Base-by-base conservation (phyloP, 1,139 yeast species). In the Arxiozyma slooffiae region DNA sequence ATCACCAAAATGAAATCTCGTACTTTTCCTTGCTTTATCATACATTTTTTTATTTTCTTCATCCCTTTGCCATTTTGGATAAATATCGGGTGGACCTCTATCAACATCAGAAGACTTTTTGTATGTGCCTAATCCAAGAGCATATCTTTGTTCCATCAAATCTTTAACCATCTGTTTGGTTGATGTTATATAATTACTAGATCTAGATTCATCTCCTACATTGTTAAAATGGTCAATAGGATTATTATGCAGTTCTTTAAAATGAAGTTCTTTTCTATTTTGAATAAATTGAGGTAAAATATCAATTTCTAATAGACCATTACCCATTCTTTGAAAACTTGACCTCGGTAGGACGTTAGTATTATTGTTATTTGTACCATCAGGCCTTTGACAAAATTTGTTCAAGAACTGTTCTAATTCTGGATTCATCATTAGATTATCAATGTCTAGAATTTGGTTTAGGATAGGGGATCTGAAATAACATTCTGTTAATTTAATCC, bases 271-370 rank as follows among this genome's bases (percentile, higher is more conserved):
- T 1, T 61, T 50, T 30, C 90, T 67, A 61, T 89, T 89, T 6
- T 68, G 45, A 20, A 89, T 83, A 61, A 74, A 68, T 39, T 71
- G 75, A 0, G 90, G 80, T 16, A 74, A 63, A 1, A 82, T 69
- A 63, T 89, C 97, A 8, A 87, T 61, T 63, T 89, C 97, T 8
- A 89, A 61, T 20, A 81, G 68, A 2, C 83, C 73, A 52, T 79
- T 71, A 0, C 90, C 84, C 47, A 79, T 75, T 53, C 95, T 70
- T 1, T 75, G 72, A 53, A 69, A 75, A 1, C 50, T 55, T 1
- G 55, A 57, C 0, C 63, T 54, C n/a, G 61, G 48, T 9, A 61
- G 44, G 1, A 48, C 49, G 38, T 57, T 55, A 2, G 45, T 38
- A 3, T 47, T 48, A 2, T 41, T 47, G 11, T 24, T 24, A 16